A percentile compares a stretch with the other conserved stretches of the same genome.
Evolutionary conservation across 2,329 filamentous ascomycete genomes (phyloP).

Genomic region (Exophiala viscosa): DNA sequence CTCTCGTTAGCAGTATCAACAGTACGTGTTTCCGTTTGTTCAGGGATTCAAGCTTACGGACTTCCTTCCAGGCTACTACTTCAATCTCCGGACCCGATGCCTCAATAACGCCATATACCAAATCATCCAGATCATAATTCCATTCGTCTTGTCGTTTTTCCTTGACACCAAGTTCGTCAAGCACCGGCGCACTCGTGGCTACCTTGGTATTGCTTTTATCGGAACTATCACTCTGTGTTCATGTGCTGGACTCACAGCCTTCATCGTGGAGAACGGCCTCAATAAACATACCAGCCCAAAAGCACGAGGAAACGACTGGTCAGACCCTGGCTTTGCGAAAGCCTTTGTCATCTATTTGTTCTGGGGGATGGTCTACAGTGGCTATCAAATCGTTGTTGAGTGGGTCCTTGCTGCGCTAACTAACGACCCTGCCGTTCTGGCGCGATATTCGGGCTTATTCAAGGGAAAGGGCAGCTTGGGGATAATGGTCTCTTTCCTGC

Average conservation of each 20-base stretch:
- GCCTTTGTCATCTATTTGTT: conserved; percentile 22
- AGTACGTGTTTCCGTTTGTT: too few relatives aligned
- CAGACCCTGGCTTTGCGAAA: conserved; percentile 14
- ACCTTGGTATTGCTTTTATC: conserved; percentile 16
- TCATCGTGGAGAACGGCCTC: conserved; percentile 17
- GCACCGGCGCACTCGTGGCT: conserved; percentile 17
- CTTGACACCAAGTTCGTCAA: conserved; percentile 30
- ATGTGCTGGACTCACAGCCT: conserved; percentile 17
- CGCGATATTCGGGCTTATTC: too few relatives aligned
- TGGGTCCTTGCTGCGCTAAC: conserved; percentile 21
- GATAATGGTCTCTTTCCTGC: too few relatives aligned
- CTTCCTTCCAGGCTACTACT: conserved; percentile 20
- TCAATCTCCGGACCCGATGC: conserved; percentile 24
- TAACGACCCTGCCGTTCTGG: too few relatives aligned
- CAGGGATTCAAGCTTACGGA: neutral
- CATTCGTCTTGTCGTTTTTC: conserved; percentile 27
- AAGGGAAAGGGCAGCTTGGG: too few relatives aligned
- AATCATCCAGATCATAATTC: conserved; percentile 23
- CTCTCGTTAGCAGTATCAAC: too few relatives aligned
- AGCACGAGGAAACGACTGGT: conserved; percentile 24
- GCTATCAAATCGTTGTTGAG: conserved; percentile 22
- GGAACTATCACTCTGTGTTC: conserved; percentile 15
- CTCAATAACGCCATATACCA: conserved; percentile 26
- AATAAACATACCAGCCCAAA: conserved; percentile 9
- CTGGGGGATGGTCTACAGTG: conserved; percentile 14